Evolutionary conservation across 2,329 filamentous ascomycete genomes (phyloP), one percentile per base, ranked within the genome.

Genomic region (Nemania sp.): DNA sequence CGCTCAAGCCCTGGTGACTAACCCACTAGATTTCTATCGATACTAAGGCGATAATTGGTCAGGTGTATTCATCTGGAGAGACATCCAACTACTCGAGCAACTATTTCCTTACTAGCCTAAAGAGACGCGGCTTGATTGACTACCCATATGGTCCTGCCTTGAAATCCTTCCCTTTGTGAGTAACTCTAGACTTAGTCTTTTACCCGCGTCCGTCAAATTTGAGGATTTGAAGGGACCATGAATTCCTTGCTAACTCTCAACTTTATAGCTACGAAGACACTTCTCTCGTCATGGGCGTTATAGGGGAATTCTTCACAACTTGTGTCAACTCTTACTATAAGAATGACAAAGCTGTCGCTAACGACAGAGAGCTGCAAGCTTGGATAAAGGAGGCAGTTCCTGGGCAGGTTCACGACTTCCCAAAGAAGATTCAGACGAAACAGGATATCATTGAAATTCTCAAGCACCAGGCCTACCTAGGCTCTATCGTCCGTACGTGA

Each of bases 251-350:
- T 64, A 60, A 67, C 51, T 35, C 3, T 45, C 45, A 5, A 22
- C 45, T 15, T 1, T 43, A 15, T 6, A 67, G 82, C 70, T 80
- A 80, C 66, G 78, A 85, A 27, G 82, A 85, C 62, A 81, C 78
- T 0, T 66, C 67, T 5, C 72, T 74, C 1, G 80, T 86, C 56
- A 68, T 79, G 52, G 67, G 74, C 41, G 77, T 75, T 4, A 80
- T 81, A 32, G 69, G 72, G 2, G 60, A 65, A 0, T 84, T 85
- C 70, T 78, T 84, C 65, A 72, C 69, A 13, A 67, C 76, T 2
- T 82, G 84, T 63, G 77, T 85, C 15, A 71, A 81, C 41, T 80
- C 83, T 0, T 85, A 83, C 74, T 86, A 86, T 74, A 10, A 66
- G 5, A 71, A 71, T n/a, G 75, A 81, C 43, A 58, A 62, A 2